These are phyloP conservation scores for Phytophthora citricola DNA, from an alignment of 352 stramenopile species.

Conservation along the genomic window DNA sequence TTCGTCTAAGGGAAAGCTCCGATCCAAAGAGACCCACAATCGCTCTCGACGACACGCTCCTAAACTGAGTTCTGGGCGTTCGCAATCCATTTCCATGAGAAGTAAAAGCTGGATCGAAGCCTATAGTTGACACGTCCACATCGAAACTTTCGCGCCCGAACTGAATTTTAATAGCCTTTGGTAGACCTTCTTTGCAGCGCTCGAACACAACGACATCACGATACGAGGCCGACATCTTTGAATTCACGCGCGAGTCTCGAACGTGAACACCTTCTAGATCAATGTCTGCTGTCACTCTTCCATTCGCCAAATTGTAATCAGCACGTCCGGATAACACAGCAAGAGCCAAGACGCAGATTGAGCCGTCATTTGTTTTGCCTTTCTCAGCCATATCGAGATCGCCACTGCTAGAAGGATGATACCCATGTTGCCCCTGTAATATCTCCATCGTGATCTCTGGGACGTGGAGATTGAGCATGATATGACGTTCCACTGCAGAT, in stretches of 20 bases:
- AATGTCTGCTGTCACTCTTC: slow-evolving; percentile 52
- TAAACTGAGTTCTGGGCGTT: slow-evolving; percentile 40
- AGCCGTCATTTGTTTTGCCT: slow-evolving; percentile 67
- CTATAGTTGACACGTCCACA: slow-evolving; percentile 48
- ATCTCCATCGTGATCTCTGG: slow-evolving; percentile 86
- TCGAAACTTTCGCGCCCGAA: slow-evolving; percentile 55
- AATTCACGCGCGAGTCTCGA: slow-evolving; percentile 68
- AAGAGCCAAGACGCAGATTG: slow-evolving; percentile 75
- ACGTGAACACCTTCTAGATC: slow-evolving; percentile 70
- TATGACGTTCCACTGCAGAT: slow-evolving; percentile 53
- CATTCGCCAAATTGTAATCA: slow-evolving; percentile 63
- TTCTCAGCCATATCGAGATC: slow-evolving; percentile 80
- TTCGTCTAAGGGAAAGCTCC: slow-evolving; percentile 40
- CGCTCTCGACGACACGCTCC: slow-evolving; percentile 51
- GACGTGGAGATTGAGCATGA: slow-evolving; percentile 64
- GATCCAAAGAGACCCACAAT: slow-evolving; percentile 45
- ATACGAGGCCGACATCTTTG: slow-evolving; percentile 65
- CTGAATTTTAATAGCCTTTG: slow-evolving; percentile 71
- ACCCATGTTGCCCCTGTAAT: slow-evolving; percentile 76
- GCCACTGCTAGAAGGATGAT: slow-evolving; percentile 77
- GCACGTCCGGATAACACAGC: slow-evolving; percentile 48
- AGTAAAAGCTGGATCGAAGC: slow-evolving; percentile 52
- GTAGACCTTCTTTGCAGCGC: slow-evolving; percentile 41
- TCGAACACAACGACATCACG: slow-evolving; percentile 82
- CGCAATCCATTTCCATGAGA: slow-evolving; percentile 27